Base-by-base conservation (phyloP, 306 rosid species). In the Rosa rugosa region DNA sequence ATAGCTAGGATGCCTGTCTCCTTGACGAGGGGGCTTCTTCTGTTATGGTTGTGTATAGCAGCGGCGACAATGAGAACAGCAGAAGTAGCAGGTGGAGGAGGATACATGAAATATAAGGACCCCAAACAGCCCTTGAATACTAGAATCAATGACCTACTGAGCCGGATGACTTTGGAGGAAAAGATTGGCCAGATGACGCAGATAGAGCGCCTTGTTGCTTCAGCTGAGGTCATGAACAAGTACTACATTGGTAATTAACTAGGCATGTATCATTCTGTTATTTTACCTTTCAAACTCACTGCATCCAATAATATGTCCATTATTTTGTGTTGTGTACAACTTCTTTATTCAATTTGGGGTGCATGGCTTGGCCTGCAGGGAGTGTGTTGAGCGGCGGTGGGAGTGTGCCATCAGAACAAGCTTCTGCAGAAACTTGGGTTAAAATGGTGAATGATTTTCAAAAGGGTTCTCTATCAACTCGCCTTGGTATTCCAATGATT, bases 141-240 rank as follows among this genome's bases (percentile, higher is more conserved):
- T 70, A 57, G 84, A 54, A 54, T 80, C 47, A 80, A 65, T 8
- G 87, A 84, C 46, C 66, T 84, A 7, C 16, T 84, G 1, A 72
- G 60, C 25, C 75, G 69, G 38, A 84, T 84, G 87, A 83, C 74
- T 47, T 3, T 75, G 62, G 81, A 79, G 70, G 83, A 83, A 46
- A 83, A 83, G 74, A 77, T 84, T 23, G 87, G 87, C 31, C 87
- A 84, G 60, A 84, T 84, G 87, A 79, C 69, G 9, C 87, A 84
- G 63, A 77, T 84, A n/a, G 84, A 80, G 8, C 70, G 80, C 11
- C n/a, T n/a, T 11, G 80, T 72, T 50, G 84, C 87, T 50, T 54
- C 84, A 5, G 13, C 79, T 4, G 75, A 84, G 54, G 80, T 77
- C 36, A 50, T 80, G 81, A 84, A 76, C 40, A 80, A 80, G 69